Evolutionary conservation across 495 filamentous ascomycete species (phyloP), one percentile per base, ranked within the genome.

Genomic region (Cryomyces minteri): DNA sequence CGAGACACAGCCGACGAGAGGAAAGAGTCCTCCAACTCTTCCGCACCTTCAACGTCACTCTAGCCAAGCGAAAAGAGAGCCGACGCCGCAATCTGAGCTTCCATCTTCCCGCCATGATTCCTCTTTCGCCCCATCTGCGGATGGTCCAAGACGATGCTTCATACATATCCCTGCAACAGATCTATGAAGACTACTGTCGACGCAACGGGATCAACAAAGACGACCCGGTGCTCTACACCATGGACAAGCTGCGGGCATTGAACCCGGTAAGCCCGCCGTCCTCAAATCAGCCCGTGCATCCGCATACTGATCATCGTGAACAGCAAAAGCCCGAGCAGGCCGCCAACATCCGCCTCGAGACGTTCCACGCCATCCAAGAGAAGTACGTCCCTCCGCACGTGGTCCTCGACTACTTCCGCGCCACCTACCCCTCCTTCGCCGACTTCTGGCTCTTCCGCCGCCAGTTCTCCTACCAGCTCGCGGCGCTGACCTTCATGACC

Each of bases 371-470:
- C 6, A 90, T 99, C 52, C 87, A 94, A 58, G 81, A 86, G 55
- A 84, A 83, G 55, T 90, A 77, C 74, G 87, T 94, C 41, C 81
- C 84, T 1, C 75, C 76, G 50, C 82, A 70, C 8, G 61, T 95
- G 44, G 77, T 80, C 28, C 71, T 94, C 40, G 76, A 94, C 51
- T 92, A 94, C 65, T 96, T 94, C 76, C 77, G 86, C 58, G 68
- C 74, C 47, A 84, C 76, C 6, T 94, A 88, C 62, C 84, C 90
- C 44, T 82, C 83, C 39, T 96, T 81, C 57, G 71, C 82, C 28
- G 88, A 94, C 54, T 94, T 96, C 71, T 96, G 88, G 83, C 76
- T 96, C 36, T 99, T 99, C 81, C 79, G 88, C 39, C 77, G 87
- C 41, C 86, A 93, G 46, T 95, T 96, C 62, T 79, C 84, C 31